A percentile compares a stretch with the other conserved stretches of the same genome.
phyloP scores from a whole-genome alignment of 164 flowering plant species.

The Tinospora cordifolia region DNA sequence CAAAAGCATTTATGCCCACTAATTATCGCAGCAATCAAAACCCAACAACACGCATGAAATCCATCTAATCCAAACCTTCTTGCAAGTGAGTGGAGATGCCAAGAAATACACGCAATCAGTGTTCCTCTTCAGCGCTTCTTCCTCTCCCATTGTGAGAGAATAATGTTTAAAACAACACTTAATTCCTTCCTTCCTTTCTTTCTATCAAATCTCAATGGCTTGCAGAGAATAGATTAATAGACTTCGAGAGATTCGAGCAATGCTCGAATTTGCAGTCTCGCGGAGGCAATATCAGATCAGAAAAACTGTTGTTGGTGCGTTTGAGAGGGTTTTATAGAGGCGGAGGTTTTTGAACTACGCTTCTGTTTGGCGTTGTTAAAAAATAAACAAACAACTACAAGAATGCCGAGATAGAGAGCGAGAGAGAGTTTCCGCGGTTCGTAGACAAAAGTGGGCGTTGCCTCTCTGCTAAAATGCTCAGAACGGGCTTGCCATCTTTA shows the following conservation, averaged over 20 bases:
- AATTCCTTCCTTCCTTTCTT: too few species aligned
- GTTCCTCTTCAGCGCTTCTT: slow-evolving; percentile 43
- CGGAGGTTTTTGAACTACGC: slow-evolving; percentile 4
- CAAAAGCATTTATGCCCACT: too few species aligned
- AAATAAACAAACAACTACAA: neutral
- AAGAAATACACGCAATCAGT: slow-evolving; percentile 83
- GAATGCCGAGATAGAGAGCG: neutral
- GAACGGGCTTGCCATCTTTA: neutral
- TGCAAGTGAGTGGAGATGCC: slow-evolving; percentile 94
- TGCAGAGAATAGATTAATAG: neutral
- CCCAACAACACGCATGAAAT: neutral
- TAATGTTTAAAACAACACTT: neutral
- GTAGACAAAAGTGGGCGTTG: neutral
- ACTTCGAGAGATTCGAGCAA: neutral
- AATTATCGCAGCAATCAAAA: neutral
- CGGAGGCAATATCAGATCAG: neutral
- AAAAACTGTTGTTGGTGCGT: neutral
- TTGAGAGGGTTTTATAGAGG: slow-evolving; percentile 5
- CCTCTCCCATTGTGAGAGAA: slow-evolving; percentile 42
- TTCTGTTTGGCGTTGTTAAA: neutral
- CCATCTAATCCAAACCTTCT: slow-evolving; percentile 38
- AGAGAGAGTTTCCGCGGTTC: neutral
- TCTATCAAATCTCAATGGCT: too few species aligned
- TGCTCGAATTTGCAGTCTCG: slow-evolving; percentile 7
- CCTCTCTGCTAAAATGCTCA: neutral